Evolutionary conservation across 192 early-diverging fungal genomes (phyloP), one percentile per base, ranked within the genome.

Genomic region (Backusella parvicylindrica): DNA sequence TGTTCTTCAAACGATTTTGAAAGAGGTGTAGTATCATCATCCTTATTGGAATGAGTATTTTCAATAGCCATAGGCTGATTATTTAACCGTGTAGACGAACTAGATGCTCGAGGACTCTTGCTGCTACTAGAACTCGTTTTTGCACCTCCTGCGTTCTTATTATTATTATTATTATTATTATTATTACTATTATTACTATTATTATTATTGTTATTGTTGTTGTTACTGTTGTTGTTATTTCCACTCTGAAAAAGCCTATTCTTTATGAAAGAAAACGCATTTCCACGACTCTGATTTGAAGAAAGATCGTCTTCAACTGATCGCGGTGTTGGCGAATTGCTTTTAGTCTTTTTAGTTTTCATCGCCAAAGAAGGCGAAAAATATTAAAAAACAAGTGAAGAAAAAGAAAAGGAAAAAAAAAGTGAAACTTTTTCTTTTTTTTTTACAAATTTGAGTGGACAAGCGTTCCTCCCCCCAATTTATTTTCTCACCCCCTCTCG

Each of bases 261-360:
- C 9, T 73, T 73, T 36, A 73, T 13, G 28, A 65, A 73, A 8
- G 72, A 73, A n/a, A 73, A 73, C 7, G 72, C 56, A 41, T 40
- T 63, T 5, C 35, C 36, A 35, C 72, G 72, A 43, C 64, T 35
- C 4, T 63, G 35, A 65, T n/a, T 63, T 70, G 40, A 32, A 30
- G 30, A 12, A 23, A 11, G 23, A 32, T 73, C 72, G 21, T 66
- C 63, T 56, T 49, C 50, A 41, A 26, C 30, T 35, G 50, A 21
- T 63, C 63, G 72, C 38, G 64, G 13, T 35, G 33, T 49, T 13
- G 70, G 18, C 28, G 50, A 23, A 23, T 32, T 21, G 31, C 35
- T 21, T 63, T 60, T 65, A 8, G 9, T n/a, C 49, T 73, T 73
- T 43, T 73, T 73, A 31, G 72, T 43, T 63, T 73, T 73, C 72